phyloP scores from a whole-genome alignment of 1,139 yeast species.

The Pichia cactophila region DNA sequence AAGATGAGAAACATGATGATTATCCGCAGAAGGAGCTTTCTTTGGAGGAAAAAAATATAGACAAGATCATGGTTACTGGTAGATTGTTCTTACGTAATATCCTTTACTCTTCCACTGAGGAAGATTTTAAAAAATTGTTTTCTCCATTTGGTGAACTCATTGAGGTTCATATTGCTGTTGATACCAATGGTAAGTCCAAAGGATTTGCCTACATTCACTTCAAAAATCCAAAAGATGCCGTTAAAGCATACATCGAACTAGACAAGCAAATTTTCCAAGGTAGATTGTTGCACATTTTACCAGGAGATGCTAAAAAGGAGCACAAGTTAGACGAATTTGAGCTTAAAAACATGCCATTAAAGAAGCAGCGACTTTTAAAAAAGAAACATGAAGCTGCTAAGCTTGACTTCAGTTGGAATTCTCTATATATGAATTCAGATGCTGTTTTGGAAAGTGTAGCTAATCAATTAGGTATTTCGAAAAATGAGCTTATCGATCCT shows the following conservation, averaged over 20 bases:
- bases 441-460: conserved; percentile 93
- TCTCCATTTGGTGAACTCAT: conserved; percentile 50
- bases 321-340: conserved; percentile 86
- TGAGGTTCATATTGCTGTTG: conserved; percentile 87
- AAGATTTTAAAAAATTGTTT: conserved; percentile 62
- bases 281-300: conserved; percentile 79
- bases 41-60: conserved; percentile 39
- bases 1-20: conserved; percentile 11
- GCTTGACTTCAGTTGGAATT: conserved; percentile 90
- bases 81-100: conserved; percentile 86
- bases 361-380: conserved; percentile 81
- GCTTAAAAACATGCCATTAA: conserved; percentile 79
- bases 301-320: conserved; percentile 72
- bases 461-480: conserved; percentile 68
- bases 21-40: conserved; percentile 24
- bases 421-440: conserved; percentile 81
- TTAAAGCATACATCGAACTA: conserved; percentile 58
- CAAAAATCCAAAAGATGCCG: conserved; percentile 59
- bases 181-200: conserved; percentile 81
- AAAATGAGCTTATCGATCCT: conserved; percentile 80
- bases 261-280: conserved; percentile 95
- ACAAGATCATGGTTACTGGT: conserved; percentile 60
- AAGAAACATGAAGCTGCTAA: conserved; percentile 79
- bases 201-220: conserved; percentile 89
- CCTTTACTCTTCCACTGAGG: conserved; percentile 70